phyloP scores from a whole-genome alignment of 306 rosid genomes.

The Glycyrrhiza uralensis region DNA sequence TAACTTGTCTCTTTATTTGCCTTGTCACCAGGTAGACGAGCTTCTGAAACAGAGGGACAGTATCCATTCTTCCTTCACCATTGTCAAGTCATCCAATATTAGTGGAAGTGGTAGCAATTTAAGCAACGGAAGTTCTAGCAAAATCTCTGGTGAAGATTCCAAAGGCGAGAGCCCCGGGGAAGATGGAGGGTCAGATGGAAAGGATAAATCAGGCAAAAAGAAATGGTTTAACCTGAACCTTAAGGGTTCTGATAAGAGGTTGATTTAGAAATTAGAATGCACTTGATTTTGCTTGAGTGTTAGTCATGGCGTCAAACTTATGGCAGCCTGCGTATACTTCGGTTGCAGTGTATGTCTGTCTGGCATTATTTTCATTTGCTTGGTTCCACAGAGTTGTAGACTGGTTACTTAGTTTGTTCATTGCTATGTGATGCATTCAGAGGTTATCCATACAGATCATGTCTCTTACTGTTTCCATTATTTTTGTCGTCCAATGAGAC shows the following conservation, averaged over 20 bases:
- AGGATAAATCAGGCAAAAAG: slow-evolving; percentile 83
- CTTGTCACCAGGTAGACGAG: slow-evolving; percentile 79
- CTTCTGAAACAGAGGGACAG: slow-evolving; percentile 87
- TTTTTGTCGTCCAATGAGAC: slow-evolving; percentile 31
- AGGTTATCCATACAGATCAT: slow-evolving; percentile 35
- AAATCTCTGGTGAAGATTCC: slow-evolving; percentile 57
- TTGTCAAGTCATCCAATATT: slow-evolving; percentile 30
- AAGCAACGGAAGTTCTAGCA: slow-evolving; percentile 82
- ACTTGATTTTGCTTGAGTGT: slow-evolving; percentile 22
- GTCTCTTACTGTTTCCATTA: slow-evolving; percentile 33
- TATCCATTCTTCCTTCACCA: slow-evolving; percentile 77
- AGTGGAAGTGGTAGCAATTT: slow-evolving; percentile 44
- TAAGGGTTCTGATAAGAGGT: slow-evolving; percentile 60
- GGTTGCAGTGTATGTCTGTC: slow-evolving; percentile 38
- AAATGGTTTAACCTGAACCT: slow-evolving; percentile 92
- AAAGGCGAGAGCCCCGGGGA: slow-evolving; percentile 68
- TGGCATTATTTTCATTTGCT: slow-evolving; percentile 21
- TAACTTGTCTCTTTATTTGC: slow-evolving; percentile 5
- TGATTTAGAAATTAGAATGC: slow-evolving; percentile 41
- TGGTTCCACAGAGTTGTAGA: slow-evolving; percentile 40
- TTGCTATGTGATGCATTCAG: slow-evolving; percentile 41
- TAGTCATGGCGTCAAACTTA: slow-evolving; percentile 23
- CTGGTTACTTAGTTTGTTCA: slow-evolving; percentile 32
- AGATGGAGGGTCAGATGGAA: slow-evolving; percentile 85
- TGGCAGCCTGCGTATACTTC: slow-evolving; percentile 30